Evolutionary conservation across 441 rosid genomes (phyloP).

Genomic region (Mallotus japonicus): DNA sequence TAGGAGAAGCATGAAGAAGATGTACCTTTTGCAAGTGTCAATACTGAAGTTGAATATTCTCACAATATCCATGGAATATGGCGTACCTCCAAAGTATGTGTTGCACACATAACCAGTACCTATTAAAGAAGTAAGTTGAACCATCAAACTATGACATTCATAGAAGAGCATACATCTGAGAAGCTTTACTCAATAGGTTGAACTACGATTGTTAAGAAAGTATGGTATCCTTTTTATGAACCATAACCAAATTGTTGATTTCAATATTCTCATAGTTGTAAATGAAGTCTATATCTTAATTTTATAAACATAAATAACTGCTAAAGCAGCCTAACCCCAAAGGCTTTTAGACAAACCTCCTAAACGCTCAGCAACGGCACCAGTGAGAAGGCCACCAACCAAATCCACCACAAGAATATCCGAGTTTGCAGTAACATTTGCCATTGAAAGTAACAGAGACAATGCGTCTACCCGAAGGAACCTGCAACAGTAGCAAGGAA

Average conservation of each 20-base stretch:
- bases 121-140: slow-evolving; percentile 29
- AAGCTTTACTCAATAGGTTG: not conserved
- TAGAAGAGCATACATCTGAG: not conserved
- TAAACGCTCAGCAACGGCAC: slow-evolving; percentile 89
- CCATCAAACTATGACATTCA: not conserved
- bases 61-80: slow-evolving; percentile 66
- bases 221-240: not conserved
- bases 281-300: not conserved
- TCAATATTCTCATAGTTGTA: not conserved
- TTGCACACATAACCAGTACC: slow-evolving; percentile 81
- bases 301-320: not conserved
- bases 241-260: not conserved
- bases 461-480: slow-evolving; percentile 73
- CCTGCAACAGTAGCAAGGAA: slow-evolving; percentile 39
- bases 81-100: slow-evolving; percentile 48
- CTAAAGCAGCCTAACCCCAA: not conserved
- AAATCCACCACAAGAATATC: slow-evolving; percentile 81
- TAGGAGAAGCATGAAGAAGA: slow-evolving; percentile 16
- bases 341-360: slow-evolving; percentile 51
- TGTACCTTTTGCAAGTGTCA: slow-evolving; percentile 66
- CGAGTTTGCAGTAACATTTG: slow-evolving; percentile 66
- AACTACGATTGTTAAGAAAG: not conserved
- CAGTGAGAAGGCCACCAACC: slow-evolving; percentile 91
- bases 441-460: slow-evolving; percentile 80
- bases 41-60: slow-evolving; percentile 81